Percentiles rank a stretch among this genome's conserved stretches.
Evolutionary conservation across 73 alveolate genomes (phyloP).

Genomic region (Tetrahymena thermophila): DNA sequence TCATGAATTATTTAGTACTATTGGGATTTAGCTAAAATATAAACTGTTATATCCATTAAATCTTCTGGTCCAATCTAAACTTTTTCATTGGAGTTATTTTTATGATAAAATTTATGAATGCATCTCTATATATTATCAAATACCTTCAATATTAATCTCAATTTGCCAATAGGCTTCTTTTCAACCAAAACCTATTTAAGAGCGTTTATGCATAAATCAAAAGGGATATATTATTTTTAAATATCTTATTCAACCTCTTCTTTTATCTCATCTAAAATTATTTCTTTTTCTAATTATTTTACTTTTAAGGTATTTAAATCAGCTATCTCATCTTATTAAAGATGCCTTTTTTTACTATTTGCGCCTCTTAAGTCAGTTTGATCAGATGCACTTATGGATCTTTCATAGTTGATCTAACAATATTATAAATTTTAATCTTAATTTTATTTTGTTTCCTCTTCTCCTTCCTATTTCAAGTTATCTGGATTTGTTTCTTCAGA

Average conservation of each 20-base stretch:
- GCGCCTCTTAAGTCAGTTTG: not conserved
- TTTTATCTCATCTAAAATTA: not conserved
- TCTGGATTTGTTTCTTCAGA: not conserved
- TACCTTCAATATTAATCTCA: not conserved
- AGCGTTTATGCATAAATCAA: not conserved
- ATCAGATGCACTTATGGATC: not conserved
- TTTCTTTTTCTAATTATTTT: not conserved
- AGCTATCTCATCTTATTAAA: no score
- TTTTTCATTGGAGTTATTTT: not conserved
- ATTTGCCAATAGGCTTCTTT: not conserved
- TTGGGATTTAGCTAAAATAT: not conserved
- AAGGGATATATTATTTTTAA: not conserved
- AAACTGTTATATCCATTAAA: not conserved
- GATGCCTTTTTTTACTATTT: no score
- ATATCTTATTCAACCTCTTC: not conserved
- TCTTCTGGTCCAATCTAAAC: not conserved
- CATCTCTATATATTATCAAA: not conserved
- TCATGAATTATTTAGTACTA: not conserved
- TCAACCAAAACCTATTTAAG: not conserved
- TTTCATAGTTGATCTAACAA: not conserved
- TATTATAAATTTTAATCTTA: not conserved
- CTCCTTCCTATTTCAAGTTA: not conserved
- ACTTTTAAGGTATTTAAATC: not conserved
- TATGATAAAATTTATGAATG: not conserved
- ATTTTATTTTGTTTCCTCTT: not conserved